Base-by-base conservation (phyloP, 768 basidiomycete genomes). In the Hortiboletus campestris region DNA sequence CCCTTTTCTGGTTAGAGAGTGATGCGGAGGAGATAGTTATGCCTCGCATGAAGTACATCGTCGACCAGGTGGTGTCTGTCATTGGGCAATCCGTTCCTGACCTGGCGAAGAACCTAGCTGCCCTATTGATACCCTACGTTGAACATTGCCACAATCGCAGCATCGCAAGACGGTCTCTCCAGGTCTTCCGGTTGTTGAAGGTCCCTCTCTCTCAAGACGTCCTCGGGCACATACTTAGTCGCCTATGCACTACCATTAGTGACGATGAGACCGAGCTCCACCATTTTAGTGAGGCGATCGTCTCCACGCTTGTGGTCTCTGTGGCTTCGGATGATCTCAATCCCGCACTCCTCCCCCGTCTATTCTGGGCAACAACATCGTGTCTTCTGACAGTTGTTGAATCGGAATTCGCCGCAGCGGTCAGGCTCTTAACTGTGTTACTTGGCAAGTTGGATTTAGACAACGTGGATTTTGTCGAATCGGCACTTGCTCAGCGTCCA, bases 361-460 rank as follows among this genome's bases (percentile, higher is more conserved):
- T 95, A 47, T 96, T 91, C 70, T 97, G 94, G 95, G 86, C 85
- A 65, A 78, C 86, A 2, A 81, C 82, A 43, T 94, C 92, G 1
- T 90, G 86, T 63, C 79, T 96, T 19, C 85, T 84, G 28, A 95
- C 93, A 3, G 87, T 88, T 0, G 86, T 89, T 36, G 90, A 96
- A 67, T 70, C 76, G 12, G 94, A 98, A 70, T 97, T 91, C 63
- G 66, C 73, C 2, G 82, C 88, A 54, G 83, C 83, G 0, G 71
- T 94, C 34, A 76, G 76, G 12, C 78, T 95, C 16, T 70, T 96
- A 16, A 80, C 84, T 42, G 72, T 78, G 11, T 71, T 96, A 2
- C 76, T 96, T 17, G 75, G 78, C 32, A 85, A 82, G 55, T 71
- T 94, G 38, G 83, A 95, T 65, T 74, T 95, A 6, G 80, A 88